Conservation (phyloP, 2,329 filamentous ascomycete genomes). For the Coniochaeta prunicola region DNA sequence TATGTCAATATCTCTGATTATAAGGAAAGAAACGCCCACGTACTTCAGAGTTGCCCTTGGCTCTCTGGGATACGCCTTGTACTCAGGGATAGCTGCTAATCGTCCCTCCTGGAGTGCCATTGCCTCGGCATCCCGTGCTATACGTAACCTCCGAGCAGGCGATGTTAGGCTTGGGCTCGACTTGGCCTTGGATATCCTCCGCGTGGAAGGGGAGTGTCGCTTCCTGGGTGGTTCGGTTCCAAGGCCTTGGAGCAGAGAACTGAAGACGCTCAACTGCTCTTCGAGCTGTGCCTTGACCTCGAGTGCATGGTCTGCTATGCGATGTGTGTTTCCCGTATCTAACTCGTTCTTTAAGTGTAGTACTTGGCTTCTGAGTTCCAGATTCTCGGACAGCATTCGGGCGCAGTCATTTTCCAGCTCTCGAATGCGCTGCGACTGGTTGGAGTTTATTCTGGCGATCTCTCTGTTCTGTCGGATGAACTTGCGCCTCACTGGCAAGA, state of each 20-base stretch:
- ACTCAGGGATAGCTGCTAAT: constrained; percentile 62
- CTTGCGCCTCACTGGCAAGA: constrained; percentile 61
- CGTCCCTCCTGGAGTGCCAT: constrained; percentile 44
- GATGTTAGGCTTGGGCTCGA: constrained; percentile 35
- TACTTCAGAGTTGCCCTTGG: constrained; percentile 64
- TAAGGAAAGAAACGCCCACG: constrained; percentile 13
- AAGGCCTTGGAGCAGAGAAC: constrained; percentile 57
- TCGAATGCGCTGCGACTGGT: constrained; percentile 69
- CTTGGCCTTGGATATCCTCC: constrained; percentile 32
- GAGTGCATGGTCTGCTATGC: constrained; percentile 58
- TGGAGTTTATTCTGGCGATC: constrained; percentile 71
- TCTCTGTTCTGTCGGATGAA: constrained; percentile 81
- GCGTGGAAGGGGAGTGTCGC: constrained; percentile 31
- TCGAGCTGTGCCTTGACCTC: constrained; percentile 66
- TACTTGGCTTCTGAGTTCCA: constrained; percentile 63
- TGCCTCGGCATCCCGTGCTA: constrained; percentile 46
- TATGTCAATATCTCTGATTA: constrained; percentile 19
- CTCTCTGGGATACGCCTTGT: constrained; percentile 58
- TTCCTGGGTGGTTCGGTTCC: constrained; percentile 53
- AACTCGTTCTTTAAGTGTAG: constrained; percentile 62
- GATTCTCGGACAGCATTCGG: constrained; percentile 70
- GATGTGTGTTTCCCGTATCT: constrained; percentile 50
- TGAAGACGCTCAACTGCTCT: constrained; percentile 64
- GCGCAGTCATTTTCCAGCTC: constrained; percentile 69
- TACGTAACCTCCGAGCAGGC: constrained; percentile 42